Base-by-base conservation (phyloP, 106 monocot species). In the Dendrobium huoshanense region DNA sequence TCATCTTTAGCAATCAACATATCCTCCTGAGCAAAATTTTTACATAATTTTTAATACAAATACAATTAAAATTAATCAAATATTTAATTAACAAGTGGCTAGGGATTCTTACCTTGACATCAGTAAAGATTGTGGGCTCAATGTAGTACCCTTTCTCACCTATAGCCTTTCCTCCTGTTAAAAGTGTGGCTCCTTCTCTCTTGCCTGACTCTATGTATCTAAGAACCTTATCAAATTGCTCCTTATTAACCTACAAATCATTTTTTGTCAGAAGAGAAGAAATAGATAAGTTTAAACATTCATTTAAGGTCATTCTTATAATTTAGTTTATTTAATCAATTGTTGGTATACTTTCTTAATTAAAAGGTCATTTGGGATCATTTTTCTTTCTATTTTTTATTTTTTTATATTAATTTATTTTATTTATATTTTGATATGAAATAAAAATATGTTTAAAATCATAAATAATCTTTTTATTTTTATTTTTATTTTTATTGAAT, bases 1-100 rank as follows among this genome's bases (percentile, higher is more conserved):
- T 93, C 93, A 4, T 93, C 93, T 82, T 78, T 81, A 5, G 88
- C 90, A n/a, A 93, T 93, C 48, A 2, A 41, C 94, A 94, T 91
- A 33, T 87, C 83, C 55, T 90, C 90, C 90, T 90, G 80, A 75
- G 13, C 15, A 51, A 51, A 51, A 51, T 15, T 15, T 13, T 51
- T 51, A 51, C 10, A 51, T 15, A 11, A 51, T 0, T 51, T 51
- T 51, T 51, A 51, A 13, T 51, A 51, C 3, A 15, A 51, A 51
- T 51, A 51, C 13, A 51, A 51, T 13, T 51, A 13, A 51, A 65
- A 65, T 7, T 20, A 65, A 24, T 24, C 2, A 25, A 25, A 65
- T 65, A 20, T 5, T 22, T 65, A 1, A 65, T 22, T 65, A 1
- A 65, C 4, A 65, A 65, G 22, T 65, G 24, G 25, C 4, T 1